Conservation (phyloP, 805 yeast species). For the Scheffersomyces amazonensis region DNA sequence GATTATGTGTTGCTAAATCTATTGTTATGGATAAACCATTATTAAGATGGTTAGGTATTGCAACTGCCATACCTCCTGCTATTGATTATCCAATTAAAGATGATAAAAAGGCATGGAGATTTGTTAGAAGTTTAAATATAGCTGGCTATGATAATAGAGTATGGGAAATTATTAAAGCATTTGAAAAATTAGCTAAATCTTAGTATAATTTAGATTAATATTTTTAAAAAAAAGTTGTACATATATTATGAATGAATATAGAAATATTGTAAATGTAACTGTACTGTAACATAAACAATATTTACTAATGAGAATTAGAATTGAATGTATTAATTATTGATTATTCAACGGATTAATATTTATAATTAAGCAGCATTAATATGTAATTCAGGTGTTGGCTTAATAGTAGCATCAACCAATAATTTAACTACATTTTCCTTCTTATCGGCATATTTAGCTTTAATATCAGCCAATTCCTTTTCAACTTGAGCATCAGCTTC, state of each 20-base stretch:
- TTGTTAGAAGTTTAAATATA: constrained; percentile 75
- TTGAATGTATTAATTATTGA: neutral
- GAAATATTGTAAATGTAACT: neutral
- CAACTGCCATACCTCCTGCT: constrained; percentile 82
- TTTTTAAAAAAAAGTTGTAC: neutral
- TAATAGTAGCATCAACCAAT: constrained; percentile 73
- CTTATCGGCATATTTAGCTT: constrained; percentile 60
- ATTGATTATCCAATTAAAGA: constrained; percentile 88
- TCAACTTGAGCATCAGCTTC: constrained; percentile 77
- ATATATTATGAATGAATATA: neutral
- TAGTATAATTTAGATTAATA: constrained; percentile 25
- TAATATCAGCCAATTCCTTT: constrained; percentile 66
- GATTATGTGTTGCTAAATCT: constrained; percentile 83
- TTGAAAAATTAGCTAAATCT: constrained; percentile 33
- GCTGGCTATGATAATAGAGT: constrained; percentile 78
- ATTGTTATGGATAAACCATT: constrained; percentile 82
- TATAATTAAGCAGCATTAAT: constrained; percentile 53
- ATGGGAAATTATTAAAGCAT: constrained; percentile 56
- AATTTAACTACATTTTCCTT: constrained; percentile 66
- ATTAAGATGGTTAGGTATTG: constrained; percentile 50
- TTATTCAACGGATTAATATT: no score
- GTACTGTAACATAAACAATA: neutral
- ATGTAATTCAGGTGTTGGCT: constrained; percentile 82
- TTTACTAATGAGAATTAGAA: neutral
- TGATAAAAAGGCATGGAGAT: constrained; percentile 82